Evolutionary conservation across 2,329 filamentous ascomycete genomes (phyloP), one percentile per base, ranked within the genome.

Genomic region (Curvularia hawaiiensis): DNA sequence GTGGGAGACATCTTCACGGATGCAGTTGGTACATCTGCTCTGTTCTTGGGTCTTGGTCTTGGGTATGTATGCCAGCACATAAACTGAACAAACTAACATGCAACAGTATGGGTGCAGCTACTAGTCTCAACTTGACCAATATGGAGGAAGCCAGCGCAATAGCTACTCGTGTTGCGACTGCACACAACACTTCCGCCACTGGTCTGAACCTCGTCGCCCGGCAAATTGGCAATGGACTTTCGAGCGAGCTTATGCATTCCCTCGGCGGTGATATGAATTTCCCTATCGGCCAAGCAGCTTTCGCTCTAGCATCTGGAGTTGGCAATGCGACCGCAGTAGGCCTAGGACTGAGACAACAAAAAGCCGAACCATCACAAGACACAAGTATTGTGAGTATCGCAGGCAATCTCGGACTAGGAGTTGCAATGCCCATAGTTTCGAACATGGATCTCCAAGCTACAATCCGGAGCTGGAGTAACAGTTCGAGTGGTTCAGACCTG

Each of bases 31-130:
- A 71, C 63, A 31, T 68, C 69, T 30, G 69, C 70, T 26, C 61
- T 70, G 11, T 73, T 73, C 26, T 56, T 73, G 20, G 70, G 70
- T 24, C 68, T 73, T 16, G 70, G 70, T 31, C 30, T 73, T 53
- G 70, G 69, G 69, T 72, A 62, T 9, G 65, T 54, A 40, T 20
- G 7, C 14, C 11, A 31, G 16, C 22, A 40, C 3, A 31, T 9
- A 8, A 14, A 28, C 0, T 11, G 39, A 26, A 11, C 35, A 16
- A 6, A 48, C 60, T 69, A 40, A 69, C 49, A 10, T 24, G 2
- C 12, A 18, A 16, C 26, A 72, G 70, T 31, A 67, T 72, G 55
- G 70, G 70, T 31, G 48, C 66, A 39, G 62, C 62, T 14, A 69
- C 62, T n/a, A 64, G 66, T 6, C 61, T 73, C 24, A 70, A 70